Evolutionary conservation across 305 asterid species (phyloP).

Genomic region (Fraxinus sp.): DNA sequence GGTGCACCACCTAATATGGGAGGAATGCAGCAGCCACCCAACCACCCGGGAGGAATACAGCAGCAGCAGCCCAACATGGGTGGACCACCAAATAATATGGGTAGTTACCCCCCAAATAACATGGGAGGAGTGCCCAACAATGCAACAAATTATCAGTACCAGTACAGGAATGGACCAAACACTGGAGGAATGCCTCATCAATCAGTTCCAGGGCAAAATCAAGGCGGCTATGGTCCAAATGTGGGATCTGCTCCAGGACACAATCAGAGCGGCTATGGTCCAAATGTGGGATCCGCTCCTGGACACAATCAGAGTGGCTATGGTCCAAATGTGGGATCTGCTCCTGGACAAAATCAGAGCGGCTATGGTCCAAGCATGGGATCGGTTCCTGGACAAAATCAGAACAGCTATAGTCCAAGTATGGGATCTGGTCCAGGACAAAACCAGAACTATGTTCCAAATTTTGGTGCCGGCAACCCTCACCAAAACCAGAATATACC

Average conservation of each 20-base stretch:
- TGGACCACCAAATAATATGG: slow-evolving; percentile 22
- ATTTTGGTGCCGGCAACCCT: slow-evolving; percentile 31
- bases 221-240: slow-evolving; percentile 26
- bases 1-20: slow-evolving; percentile 19
- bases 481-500: slow-evolving; percentile 53
- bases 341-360: slow-evolving; percentile 19
- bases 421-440: slow-evolving; percentile 24
- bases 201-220: slow-evolving; percentile 55
- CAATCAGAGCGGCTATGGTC: slow-evolving; percentile 28
- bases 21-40: slow-evolving; percentile 17
- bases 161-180: slow-evolving; percentile 34
- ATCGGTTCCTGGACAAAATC: slow-evolving; percentile 24
- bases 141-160: slow-evolving; percentile 36
- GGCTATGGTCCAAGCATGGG: slow-evolving; percentile 25
- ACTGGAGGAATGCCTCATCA: slow-evolving; percentile 48
- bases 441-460: slow-evolving; percentile 27
- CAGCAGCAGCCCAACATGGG: slow-evolving; percentile 28
- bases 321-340: slow-evolving; percentile 21
- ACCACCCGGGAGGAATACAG: slow-evolving; percentile 25
- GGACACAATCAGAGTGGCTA: slow-evolving; percentile 30
- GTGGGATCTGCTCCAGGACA: slow-evolving; percentile 27
- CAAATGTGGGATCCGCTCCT: slow-evolving; percentile 25
- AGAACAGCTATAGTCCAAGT: slow-evolving; percentile 23
- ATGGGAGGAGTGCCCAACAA: slow-evolving; percentile 28
- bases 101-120: not conserved